A percentile compares a stretch with the other conserved stretches of the same genome.
phyloP scores from a whole-genome alignment of 805 yeast species.

The Blastobotrys parvus region DNA sequence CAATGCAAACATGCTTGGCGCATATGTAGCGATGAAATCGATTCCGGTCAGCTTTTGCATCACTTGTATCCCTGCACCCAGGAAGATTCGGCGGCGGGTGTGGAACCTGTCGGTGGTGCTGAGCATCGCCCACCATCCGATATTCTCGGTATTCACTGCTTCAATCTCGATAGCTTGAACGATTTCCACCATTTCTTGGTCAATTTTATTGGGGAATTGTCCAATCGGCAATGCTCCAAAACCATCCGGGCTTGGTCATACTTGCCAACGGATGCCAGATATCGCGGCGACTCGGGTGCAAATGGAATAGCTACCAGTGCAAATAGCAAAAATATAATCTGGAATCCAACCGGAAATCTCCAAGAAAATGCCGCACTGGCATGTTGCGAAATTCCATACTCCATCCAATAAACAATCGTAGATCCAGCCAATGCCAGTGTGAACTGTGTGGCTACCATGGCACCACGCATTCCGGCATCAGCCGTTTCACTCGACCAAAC shows the following conservation, averaged over 20 bases:
- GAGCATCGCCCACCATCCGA: neutral
- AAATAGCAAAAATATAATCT: neutral
- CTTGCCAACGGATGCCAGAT: neutral
- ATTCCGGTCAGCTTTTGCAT: conserved; percentile 1
- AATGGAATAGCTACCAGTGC: neutral
- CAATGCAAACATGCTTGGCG: neutral
- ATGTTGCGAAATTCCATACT: neutral
- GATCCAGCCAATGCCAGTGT: neutral
- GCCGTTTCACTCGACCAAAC: neutral
- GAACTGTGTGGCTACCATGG: neutral
- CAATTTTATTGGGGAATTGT: neutral
- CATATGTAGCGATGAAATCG: neutral
- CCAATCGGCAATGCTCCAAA: neutral
- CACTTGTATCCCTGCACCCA: neutral
- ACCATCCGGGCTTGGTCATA: neutral
- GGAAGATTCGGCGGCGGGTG: neutral
- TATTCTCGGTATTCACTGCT: neutral
- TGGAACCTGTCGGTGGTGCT: neutral
- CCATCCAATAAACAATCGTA: neutral
- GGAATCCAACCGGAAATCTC: neutral
- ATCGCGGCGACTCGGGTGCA: neutral
- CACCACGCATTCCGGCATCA: neutral
- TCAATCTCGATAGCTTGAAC: neutral
- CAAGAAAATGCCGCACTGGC: neutral
- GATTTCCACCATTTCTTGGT: neutral